Conservation (phyloP, 176 grass and related monocot species). For the Eragrostis curvula region DNA sequence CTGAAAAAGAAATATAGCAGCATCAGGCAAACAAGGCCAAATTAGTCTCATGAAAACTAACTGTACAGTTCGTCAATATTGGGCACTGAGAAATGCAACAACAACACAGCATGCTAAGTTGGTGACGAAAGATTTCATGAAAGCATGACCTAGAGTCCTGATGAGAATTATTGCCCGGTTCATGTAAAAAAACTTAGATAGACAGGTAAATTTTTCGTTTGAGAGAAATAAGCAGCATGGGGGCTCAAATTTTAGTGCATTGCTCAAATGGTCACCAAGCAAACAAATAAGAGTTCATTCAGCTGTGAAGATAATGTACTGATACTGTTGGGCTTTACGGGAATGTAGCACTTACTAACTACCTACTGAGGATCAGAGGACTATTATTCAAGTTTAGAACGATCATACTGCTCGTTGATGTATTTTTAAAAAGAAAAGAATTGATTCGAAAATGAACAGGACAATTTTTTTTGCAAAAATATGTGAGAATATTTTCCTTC, state of each 20-base stretch:
- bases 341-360: not conserved
- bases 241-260: not conserved
- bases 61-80: not conserved
- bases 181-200: too few relatives aligned
- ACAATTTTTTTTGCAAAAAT: not conserved
- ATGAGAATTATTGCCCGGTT: not conserved
- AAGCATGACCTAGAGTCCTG: too few relatives aligned
- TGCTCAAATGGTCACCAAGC: not conserved
- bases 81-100: not conserved
- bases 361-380: not conserved
- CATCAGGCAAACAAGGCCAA: not conserved
- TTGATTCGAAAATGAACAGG: not conserved
- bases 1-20: slow-evolving; percentile 10
- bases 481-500: not conserved
- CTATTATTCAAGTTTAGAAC: not conserved
- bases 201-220: too few relatives aligned
- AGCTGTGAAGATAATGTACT: not conserved
- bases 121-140: too few relatives aligned
- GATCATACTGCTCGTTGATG: not conserved
- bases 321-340: not conserved
- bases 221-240: too few relatives aligned
- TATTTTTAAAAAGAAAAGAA: not conserved
- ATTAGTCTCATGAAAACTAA: not conserved
- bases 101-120: not conserved
- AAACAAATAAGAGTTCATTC: not conserved